Evolutionary conservation across 2,329 filamentous ascomycete genomes (phyloP).

Genomic region (Apiospora rasikravindrae): DNA sequence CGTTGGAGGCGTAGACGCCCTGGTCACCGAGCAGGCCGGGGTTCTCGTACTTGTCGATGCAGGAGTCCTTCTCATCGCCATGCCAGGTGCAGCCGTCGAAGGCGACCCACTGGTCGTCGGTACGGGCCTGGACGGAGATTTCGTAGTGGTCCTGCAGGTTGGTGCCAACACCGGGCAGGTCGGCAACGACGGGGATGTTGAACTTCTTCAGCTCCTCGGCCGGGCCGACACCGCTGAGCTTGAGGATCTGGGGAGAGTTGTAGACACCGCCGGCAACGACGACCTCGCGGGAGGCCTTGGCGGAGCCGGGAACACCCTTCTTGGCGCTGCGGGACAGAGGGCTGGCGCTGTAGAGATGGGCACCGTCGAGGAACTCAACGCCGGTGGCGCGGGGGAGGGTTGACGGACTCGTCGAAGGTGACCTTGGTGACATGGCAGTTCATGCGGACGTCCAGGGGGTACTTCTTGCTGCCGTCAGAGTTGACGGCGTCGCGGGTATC

Average conservation of each 20-base stretch:
- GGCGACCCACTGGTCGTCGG: slow-evolving; percentile 41
- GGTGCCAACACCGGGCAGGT: slow-evolving; percentile 62
- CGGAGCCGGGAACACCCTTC: slow-evolving; percentile 38
- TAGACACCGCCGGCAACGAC: slow-evolving; percentile 57
- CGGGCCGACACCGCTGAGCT: slow-evolving; percentile 54
- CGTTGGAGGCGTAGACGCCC: slow-evolving; percentile 42
- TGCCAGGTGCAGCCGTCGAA: slow-evolving; percentile 42
- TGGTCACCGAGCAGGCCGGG: slow-evolving; percentile 28
- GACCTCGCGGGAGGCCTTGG: slow-evolving; percentile 51
- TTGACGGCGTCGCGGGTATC: slow-evolving; percentile 53
- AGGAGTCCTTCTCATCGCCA: slow-evolving; percentile 40
- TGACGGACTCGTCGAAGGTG: slow-evolving; percentile 44
- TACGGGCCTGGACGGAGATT: slow-evolving; percentile 50
- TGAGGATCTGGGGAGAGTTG: slow-evolving; percentile 58
- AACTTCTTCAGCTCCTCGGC: slow-evolving; percentile 42
- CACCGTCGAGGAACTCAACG: slow-evolving; percentile 55
- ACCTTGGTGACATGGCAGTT: slow-evolving; percentile 53
- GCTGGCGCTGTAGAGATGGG: slow-evolving; percentile 52
- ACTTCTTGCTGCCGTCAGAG: slow-evolving; percentile 55
- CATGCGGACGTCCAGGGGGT: slow-evolving; percentile 60
- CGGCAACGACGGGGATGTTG: slow-evolving; percentile 48
- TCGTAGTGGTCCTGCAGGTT: slow-evolving; percentile 64
- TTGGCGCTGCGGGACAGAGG: slow-evolving; percentile 35
- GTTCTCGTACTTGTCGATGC: slow-evolving; percentile 34
- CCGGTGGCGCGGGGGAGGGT: slow-evolving; percentile 49